Evolutionary conservation across 352 stramenopile genomes (phyloP), one percentile per base, ranked within the genome.

Genomic region (Phytophthora agathidicida): DNA sequence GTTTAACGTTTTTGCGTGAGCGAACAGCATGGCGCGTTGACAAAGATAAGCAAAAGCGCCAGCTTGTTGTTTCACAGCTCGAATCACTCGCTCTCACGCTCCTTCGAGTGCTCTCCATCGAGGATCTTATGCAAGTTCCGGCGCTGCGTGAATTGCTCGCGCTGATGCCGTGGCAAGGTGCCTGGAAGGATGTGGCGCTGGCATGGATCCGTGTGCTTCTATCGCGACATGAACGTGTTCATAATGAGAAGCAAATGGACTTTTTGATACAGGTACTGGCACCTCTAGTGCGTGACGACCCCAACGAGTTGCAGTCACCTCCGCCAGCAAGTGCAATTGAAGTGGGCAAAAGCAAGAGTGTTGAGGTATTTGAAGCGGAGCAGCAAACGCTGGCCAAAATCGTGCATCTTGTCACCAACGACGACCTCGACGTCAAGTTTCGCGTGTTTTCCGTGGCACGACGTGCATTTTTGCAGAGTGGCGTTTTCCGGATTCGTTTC

Each of bases 381-480:
- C 91, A 98, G 59, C 71, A 88, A 14, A 73, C 96, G 11, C 78
- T 99, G 19, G 91, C 94, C 13, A 97, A 97, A 49, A 59, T 99
- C 5, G 68, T 99, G 14, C 93, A 99, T 60, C 61, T 98, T n/a
- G 74, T 99, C 17, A 17, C 80, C 83, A 72, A 95, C 70, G 41
- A 88, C 81, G 80, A 83, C 72, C 35, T 89, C 6, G 71, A 88
- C 16, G 53, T 71, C 30, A 73, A 79, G 35, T 89, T 84, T 48
- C 63, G 71, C 14, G 78, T 91, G 42, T 89, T 87, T 38, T 70
- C 70, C 3, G 48, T 83, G 11, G 88, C 89, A 3, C 71, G 89
- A n/a, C 84, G 80, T 8, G 62, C 76, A 16, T 93, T 97, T 44
- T 68, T 86, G 2, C 75, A 95, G 60, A 95, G 96, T 30, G 93